phyloP scores from a whole-genome alignment of 225 moss, liverwort and hornwort species.

The Polytrichum commune region DNA sequence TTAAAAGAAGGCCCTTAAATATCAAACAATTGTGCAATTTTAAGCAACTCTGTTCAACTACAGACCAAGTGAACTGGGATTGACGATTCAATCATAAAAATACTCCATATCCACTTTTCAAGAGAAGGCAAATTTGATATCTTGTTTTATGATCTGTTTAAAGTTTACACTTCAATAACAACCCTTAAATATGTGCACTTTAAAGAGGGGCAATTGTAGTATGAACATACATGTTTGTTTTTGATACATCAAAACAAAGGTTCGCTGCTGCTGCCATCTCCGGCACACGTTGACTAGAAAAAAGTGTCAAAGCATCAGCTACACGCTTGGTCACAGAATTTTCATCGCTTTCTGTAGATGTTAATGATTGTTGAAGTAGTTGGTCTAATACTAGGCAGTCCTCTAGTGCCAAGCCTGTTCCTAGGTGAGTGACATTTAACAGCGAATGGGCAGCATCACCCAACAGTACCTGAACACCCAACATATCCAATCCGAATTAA shows the following conservation, averaged over 20 bases:
- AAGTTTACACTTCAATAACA: neutral
- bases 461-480: constrained; percentile 39
- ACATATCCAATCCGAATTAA: neutral
- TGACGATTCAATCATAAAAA: too few species aligned
- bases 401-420: constrained; percentile 59
- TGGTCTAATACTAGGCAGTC: constrained; percentile 51
- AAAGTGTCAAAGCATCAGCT: constrained; percentile 32
- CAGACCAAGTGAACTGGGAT: neutral
- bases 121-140: neutral
- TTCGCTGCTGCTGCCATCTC: constrained; percentile 60
- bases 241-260: constrained; percentile 49
- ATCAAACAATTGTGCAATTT: neutral
- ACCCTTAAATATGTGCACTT: neutral
- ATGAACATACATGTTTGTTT: constrained; percentile 44
- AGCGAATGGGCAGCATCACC: constrained; percentile 63
- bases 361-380: constrained; percentile 40
- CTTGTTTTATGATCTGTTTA: neutral
- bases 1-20: neutral
- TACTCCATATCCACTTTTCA: too few species aligned
- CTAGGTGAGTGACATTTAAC: constrained; percentile 63
- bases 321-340: constrained; percentile 13
- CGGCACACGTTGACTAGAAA: constrained; percentile 51
- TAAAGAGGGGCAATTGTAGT: neutral
- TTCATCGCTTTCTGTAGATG: constrained; percentile 8
- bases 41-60: neutral